Conservation (phyloP, 768 basidiomycete species). For the Sporobolomyces roseus region DNA sequence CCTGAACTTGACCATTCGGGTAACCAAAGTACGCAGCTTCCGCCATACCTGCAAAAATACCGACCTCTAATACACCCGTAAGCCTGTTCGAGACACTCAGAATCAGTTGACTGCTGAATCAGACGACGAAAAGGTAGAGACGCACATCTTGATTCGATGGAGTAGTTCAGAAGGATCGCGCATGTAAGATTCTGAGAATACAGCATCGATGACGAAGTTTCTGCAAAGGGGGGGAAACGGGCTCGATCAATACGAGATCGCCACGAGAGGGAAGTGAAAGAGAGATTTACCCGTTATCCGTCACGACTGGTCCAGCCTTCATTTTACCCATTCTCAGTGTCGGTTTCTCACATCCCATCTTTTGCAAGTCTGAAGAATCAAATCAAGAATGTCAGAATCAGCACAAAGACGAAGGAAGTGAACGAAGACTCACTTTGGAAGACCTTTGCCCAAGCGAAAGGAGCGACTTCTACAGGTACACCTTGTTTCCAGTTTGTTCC, state of each 20-base stretch:
- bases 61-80: constrained; percentile 98
- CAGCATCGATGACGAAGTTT: constrained; percentile 96
- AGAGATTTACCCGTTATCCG: constrained; percentile 68
- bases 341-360: constrained; percentile 54
- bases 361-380: constrained; percentile 50
- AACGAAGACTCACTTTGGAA: constrained; percentile 56
- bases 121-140: background rate
- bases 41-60: constrained; percentile 89
- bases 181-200: constrained; percentile 69
- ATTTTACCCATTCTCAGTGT: constrained; percentile 87
- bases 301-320: constrained; percentile 85
- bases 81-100: constrained; percentile 54
- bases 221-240: constrained; percentile 7
- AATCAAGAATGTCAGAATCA: no score
- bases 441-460: constrained; percentile 89
- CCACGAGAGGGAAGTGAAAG: no score
- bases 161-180: constrained; percentile 59
- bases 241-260: background rate
- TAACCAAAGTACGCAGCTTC: constrained; percentile 83
- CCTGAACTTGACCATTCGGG: constrained; percentile 40
- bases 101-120: background rate
- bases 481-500: constrained; percentile 62
- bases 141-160: constrained; percentile 62
- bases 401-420: no score
- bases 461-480: constrained; percentile 92